Evolutionary conservation across 2,329 filamentous ascomycete genomes (phyloP).

Genomic region (Pseudogymnoascus sp.): DNA sequence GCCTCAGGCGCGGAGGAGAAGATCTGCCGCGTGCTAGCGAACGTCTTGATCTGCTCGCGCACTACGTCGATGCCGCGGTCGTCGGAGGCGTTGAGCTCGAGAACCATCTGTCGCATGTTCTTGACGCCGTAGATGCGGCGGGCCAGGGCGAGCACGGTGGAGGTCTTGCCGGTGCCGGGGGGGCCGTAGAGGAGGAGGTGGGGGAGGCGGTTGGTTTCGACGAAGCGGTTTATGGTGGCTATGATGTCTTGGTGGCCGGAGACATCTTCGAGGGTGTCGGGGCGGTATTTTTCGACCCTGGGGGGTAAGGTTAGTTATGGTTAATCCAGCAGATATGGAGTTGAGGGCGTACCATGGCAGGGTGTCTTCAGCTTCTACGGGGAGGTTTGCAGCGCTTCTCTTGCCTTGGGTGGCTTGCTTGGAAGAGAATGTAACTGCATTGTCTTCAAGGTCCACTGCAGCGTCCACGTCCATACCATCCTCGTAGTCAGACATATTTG

Average conservation of each 20-base stretch:
- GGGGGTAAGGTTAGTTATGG: not conserved
- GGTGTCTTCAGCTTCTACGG: conserved; percentile 87
- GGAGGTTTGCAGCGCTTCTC: conserved; percentile 82
- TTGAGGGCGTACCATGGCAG: conserved; percentile 64
- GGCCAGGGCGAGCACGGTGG: conserved; percentile 87
- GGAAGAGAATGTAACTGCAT: conserved; percentile 59
- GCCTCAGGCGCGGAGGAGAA: conserved; percentile 58
- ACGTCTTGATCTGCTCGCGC: conserved; percentile 98
- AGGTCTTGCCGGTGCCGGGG: conserved; percentile 95
- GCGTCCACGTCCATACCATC: conserved; percentile 65
- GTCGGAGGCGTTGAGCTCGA: conserved; percentile 95
- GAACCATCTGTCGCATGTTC: conserved; percentile 96
- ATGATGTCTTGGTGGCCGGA: conserved; percentile 96
- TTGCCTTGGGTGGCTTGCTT: conserved; percentile 75
- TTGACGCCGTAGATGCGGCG: conserved; percentile 83
- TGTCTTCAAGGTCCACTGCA: conserved; percentile 33
- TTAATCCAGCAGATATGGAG: not conserved
- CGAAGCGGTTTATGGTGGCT: conserved; percentile 93
- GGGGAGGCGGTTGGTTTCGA: conserved; percentile 86
- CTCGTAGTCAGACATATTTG: conserved; percentile 44
- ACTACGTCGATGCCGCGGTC: conserved; percentile 97
- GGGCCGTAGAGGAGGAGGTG: conserved; percentile 96
- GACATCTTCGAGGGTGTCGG: conserved; percentile 80
- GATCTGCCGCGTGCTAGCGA: conserved; percentile 96
- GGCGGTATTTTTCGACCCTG: conserved; percentile 96